phyloP scores from a whole-genome alignment of 176 grass and related monocot genomes.

The Ensete ventricosum region DNA sequence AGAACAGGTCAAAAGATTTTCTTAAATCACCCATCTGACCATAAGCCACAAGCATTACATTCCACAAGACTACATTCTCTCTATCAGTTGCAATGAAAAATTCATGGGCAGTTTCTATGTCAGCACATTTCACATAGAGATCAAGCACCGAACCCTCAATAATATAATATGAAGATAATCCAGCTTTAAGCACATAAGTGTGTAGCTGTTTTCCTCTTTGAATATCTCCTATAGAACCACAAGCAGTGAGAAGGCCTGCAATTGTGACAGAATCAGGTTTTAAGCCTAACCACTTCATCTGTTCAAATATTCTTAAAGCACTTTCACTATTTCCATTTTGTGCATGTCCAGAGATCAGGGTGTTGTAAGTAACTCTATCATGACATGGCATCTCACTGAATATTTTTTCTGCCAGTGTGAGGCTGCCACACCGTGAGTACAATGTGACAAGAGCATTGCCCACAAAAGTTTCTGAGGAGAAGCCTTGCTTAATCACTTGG shows the following conservation, averaged over 20 bases:
- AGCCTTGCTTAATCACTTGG: conserved; percentile 52
- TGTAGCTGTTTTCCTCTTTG: conserved; percentile 52
- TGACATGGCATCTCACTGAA: conserved; percentile 33
- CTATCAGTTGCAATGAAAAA: conserved; percentile 42
- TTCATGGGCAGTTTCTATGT: conserved; percentile 30
- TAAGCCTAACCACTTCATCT: conserved; percentile 33
- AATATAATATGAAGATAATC: conserved; percentile 55
- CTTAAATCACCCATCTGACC: conserved; percentile 38
- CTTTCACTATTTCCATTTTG: conserved; percentile 30
- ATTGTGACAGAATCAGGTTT: conserved; percentile 49
- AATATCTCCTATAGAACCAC: conserved; percentile 32
- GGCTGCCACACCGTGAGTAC: conserved; percentile 26
- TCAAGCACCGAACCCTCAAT: conserved; percentile 59
- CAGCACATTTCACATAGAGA: conserved; percentile 55
- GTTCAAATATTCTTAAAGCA: conserved; percentile 36
- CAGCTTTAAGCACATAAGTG: conserved; percentile 36
- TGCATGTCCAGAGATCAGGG: conserved; percentile 52
- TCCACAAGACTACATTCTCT: conserved; percentile 57
- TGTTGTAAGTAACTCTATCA: conserved; percentile 54
- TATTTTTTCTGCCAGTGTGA: conserved; percentile 36
- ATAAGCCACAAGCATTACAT: conserved; percentile 65
- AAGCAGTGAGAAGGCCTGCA: conserved; percentile 43
- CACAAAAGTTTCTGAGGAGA: conserved; percentile 40
- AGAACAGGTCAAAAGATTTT: conserved; percentile 53
- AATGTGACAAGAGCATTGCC: conserved; percentile 49